phyloP scores from a whole-genome alignment of 768 basidiomycete species.

The Postia placenta region DNA sequence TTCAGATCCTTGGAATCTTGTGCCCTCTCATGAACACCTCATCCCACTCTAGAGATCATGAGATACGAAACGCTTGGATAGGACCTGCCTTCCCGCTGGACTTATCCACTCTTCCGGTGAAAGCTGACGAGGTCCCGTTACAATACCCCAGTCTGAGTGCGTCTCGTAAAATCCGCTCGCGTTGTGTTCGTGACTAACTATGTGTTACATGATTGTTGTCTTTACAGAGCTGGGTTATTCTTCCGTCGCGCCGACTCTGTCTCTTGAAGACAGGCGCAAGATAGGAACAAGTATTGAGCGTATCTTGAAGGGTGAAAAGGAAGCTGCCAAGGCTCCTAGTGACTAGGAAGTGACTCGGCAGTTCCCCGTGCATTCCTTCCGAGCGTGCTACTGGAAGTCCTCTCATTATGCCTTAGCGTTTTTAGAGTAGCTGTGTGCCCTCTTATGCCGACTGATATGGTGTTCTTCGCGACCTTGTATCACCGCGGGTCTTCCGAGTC shows the following conservation, averaged over 20 bases:
- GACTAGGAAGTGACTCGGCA: too few relatives aligned
- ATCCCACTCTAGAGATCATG: conserved; percentile 46
- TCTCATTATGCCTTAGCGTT: too few relatives aligned
- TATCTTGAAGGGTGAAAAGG: conserved; percentile 53
- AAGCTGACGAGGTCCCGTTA: conserved; percentile 47
- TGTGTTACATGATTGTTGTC: neutral
- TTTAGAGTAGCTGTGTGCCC: too few relatives aligned
- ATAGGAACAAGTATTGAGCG: conserved; percentile 58
- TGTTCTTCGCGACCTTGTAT: too few relatives aligned
- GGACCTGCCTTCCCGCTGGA: conserved; percentile 67
- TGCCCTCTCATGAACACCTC: neutral
- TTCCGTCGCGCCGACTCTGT: conserved; percentile 38
- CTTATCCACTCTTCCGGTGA: conserved; percentile 47
- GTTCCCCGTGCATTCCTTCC: too few relatives aligned
- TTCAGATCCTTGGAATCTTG: neutral
- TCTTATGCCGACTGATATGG: too few relatives aligned
- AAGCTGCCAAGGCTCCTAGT: conserved; percentile 59
- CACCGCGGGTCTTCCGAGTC: too few relatives aligned
- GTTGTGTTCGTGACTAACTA: neutral
- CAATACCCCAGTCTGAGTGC: conserved; percentile 53
- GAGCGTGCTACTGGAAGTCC: too few relatives aligned
- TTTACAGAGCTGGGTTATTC: conserved; percentile 65
- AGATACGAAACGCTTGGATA: conserved; percentile 66
- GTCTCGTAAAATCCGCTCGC: neutral
- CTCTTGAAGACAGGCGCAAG: conserved; percentile 54